phyloP scores from a whole-genome alignment of 805 yeast species.

The Ogataea corticis region DNA sequence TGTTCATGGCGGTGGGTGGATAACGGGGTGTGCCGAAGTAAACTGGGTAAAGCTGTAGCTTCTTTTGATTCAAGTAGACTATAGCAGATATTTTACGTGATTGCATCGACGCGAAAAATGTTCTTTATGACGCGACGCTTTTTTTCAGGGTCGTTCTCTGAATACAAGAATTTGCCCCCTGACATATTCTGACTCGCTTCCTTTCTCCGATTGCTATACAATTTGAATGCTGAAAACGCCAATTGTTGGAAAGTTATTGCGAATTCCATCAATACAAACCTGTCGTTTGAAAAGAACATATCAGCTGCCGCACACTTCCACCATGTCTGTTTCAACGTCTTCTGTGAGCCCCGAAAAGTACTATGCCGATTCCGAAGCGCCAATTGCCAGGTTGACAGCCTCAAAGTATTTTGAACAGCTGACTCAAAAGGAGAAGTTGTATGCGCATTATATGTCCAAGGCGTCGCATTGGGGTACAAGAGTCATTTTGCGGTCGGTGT shows the following conservation, averaged over 20 bases:
- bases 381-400: conserved; percentile 70
- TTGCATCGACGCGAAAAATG: background rate
- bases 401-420: conserved; percentile 67
- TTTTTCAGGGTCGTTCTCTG: too few relatives aligned
- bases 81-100: background rate
- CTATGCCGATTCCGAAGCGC: conserved; percentile 64
- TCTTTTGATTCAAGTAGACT: background rate
- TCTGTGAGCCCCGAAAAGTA: conserved; percentile 25
- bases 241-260: conserved; percentile 1
- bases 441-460: conserved; percentile 81
- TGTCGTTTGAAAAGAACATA: background rate
- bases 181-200: too few relatives aligned
- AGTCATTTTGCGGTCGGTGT: conserved; percentile 76
- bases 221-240: conserved; percentile 3
- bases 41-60: background rate
- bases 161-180: too few relatives aligned
- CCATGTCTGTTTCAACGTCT: conserved; percentile 3
- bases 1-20: conserved; percentile 6
- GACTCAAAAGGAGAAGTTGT: conserved; percentile 57
- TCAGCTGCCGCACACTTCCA: background rate
- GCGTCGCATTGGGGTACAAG: conserved; percentile 86
- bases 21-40: too few relatives aligned
- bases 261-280: background rate
- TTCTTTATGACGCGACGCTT: background rate
- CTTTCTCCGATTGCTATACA: background rate